Evolutionary conservation across 2,329 filamentous ascomycete species (phyloP).

Genomic region (Talaromyces sp.): DNA sequence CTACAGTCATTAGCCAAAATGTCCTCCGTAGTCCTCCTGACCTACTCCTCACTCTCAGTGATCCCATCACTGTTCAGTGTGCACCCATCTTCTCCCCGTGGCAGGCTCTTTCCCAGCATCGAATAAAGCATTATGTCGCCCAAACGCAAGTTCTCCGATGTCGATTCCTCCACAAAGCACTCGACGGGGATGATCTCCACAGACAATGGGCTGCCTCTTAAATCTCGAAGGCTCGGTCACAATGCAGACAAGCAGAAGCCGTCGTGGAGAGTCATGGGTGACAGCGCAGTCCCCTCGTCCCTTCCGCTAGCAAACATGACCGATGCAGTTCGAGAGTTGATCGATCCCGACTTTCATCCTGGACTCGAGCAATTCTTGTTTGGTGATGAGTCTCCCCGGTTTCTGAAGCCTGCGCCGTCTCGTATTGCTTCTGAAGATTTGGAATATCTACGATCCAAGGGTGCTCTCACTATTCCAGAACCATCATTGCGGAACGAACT

Average conservation of each 20-base stretch:
- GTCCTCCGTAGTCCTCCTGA: not conserved
- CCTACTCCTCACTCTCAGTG: not conserved
- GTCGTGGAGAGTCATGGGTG: constrained; percentile 20
- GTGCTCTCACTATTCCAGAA: constrained; percentile 68
- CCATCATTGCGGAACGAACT: constrained; percentile 67
- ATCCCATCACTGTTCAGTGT: not conserved
- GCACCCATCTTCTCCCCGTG: no score
- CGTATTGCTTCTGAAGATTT: constrained; percentile 73
- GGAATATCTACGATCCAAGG: constrained; percentile 71
- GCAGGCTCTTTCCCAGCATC: not conserved
- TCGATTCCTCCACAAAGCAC: not conserved
- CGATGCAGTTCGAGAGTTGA: constrained; percentile 33
- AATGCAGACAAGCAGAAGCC: not conserved
- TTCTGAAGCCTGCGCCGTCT: constrained; percentile 69
- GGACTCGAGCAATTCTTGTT: constrained; percentile 32
- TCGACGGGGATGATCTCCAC: not conserved
- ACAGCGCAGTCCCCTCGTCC: constrained; percentile 26
- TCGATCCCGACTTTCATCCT: constrained; percentile 37
- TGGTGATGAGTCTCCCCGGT: constrained; percentile 47
- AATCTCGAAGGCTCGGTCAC: not conserved
- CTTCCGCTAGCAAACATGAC: constrained; percentile 36
- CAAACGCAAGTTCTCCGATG: constrained; percentile 13
- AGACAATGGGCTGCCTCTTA: not conserved
- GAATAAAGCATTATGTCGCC: constrained; percentile 4
- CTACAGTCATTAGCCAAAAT: not conserved